Conservation (phyloP, 2,329 filamentous ascomycete species). For the Geosmithia morbida region DNA sequence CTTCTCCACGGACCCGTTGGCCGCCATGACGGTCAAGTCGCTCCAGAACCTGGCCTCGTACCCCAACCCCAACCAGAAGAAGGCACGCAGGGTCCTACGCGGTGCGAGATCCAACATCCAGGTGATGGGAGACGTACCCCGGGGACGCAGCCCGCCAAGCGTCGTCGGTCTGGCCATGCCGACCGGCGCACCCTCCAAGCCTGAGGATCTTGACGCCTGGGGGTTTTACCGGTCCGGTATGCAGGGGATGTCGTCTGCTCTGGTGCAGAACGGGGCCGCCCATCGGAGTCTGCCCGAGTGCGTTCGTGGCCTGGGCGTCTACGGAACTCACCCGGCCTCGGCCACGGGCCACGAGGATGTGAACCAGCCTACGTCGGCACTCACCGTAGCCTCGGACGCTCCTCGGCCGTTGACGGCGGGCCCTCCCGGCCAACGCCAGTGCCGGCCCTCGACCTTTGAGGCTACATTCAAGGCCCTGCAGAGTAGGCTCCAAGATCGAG, state of each 20-base stretch:
- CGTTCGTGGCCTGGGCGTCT: background rate
- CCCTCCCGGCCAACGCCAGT: constrained; percentile 37
- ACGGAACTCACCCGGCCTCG: background rate
- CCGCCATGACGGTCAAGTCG: constrained; percentile 28
- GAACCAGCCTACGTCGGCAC: constrained; percentile 4
- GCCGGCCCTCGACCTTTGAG: constrained; percentile 28
- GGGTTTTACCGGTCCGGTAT: no score
- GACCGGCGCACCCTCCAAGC: background rate
- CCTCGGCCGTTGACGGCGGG: constrained; percentile 39
- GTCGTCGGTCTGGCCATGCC: background rate
- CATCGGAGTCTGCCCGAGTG: no score
- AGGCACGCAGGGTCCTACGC: constrained; percentile 29
- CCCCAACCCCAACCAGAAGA: constrained; percentile 37
- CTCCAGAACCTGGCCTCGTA: constrained; percentile 41
- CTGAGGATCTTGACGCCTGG: background rate
- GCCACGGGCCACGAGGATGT: background rate
- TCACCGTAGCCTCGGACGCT: constrained; percentile 21
- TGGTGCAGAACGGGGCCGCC: no score
- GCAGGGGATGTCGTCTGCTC: no score
- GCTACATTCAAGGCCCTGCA: constrained; percentile 18
- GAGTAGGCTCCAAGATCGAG: constrained; percentile 5
- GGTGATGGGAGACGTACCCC: constrained; percentile 2
- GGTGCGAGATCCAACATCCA: constrained; percentile 2
- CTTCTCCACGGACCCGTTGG: constrained; percentile 14
- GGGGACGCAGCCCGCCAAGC: background rate